phyloP scores from a whole-genome alignment of 106 monocot genomes.

The Agapanthus africanus region DNA sequence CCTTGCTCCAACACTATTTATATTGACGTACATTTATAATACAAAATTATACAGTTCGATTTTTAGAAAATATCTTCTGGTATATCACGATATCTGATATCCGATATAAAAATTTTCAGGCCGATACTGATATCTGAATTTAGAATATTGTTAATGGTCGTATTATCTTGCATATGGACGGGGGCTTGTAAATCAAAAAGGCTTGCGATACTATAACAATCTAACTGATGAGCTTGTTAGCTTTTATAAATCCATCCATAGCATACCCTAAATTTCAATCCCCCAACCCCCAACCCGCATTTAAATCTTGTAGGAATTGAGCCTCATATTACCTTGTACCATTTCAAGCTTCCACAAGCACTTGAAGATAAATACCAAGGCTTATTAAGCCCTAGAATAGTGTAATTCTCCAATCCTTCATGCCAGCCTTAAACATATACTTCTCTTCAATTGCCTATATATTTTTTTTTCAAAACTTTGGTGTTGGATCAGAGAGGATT shows the following conservation, averaged over 20 bases:
- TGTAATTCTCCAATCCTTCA: conserved; percentile 4
- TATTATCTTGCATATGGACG: conserved; percentile 25
- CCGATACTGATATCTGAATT: no score
- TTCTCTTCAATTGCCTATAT: no score
- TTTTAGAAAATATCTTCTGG: no score
- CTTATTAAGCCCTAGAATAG: conserved; percentile 4
- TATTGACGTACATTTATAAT: no score
- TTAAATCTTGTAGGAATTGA: conserved; percentile 15
- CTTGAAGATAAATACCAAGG: conserved; percentile 8
- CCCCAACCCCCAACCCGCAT: no score
- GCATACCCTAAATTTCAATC: background rate
- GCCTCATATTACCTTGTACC: conserved; percentile 16
- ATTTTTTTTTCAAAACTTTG: no score
- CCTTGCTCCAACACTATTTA: no score
- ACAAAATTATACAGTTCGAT: no score
- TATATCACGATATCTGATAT: no score
- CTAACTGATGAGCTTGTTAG: conserved; percentile 33
- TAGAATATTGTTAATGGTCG: no score
- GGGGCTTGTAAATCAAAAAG: conserved; percentile 37
- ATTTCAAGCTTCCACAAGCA: conserved; percentile 5
- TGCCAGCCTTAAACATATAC: background rate
- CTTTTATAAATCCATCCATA: conserved; percentile 12
- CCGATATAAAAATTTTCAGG: no score
- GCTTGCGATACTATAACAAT: conserved; percentile 33
- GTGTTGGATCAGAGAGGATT: conserved; percentile 37